These are phyloP conservation scores for Phylloporus rhodoxanthus DNA, from an alignment of 768 basidiomycete species.

Conservation along the genomic window DNA sequence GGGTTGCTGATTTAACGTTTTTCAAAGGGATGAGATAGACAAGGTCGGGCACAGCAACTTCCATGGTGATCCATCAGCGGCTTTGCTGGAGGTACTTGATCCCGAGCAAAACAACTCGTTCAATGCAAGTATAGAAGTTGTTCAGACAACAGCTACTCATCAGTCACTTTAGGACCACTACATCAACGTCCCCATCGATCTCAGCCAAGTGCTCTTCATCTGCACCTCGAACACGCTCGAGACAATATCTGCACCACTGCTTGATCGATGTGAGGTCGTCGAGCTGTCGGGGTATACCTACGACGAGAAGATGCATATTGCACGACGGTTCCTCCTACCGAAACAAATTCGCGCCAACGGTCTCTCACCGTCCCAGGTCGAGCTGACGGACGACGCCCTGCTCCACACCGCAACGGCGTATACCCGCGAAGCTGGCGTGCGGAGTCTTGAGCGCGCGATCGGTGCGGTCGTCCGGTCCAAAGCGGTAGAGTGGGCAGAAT, in stretches of 20 bases:
- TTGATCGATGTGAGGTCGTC: slow-evolving; percentile 88
- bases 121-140: slow-evolving; percentile 42
- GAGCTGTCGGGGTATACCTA: slow-evolving; percentile 82
- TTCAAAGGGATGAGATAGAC: slow-evolving; percentile 73
- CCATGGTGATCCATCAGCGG: slow-evolving; percentile 90
- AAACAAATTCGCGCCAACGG: slow-evolving; percentile 83
- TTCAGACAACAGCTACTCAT: neutral
- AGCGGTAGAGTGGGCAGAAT: slow-evolving; percentile 85
- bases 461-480: slow-evolving; percentile 87
- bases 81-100: slow-evolving; percentile 85
- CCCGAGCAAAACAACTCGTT: slow-evolving; percentile 89
- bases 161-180: slow-evolving; percentile 71
- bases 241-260: slow-evolving; percentile 79
- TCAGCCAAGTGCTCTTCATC: slow-evolving; percentile 86
- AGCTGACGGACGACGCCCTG: slow-evolving; percentile 64
- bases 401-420: slow-evolving; percentile 71
- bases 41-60: slow-evolving; percentile 83
- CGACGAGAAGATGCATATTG: slow-evolving; percentile 88
- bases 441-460: slow-evolving; percentile 80
- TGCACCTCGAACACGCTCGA: slow-evolving; percentile 90
- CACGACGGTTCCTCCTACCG: slow-evolving; percentile 79
- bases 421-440: slow-evolving; percentile 91
- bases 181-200: slow-evolving; percentile 81
- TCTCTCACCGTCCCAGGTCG: slow-evolving; percentile 53
- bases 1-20: neutral